phyloP scores from a whole-genome alignment of 768 basidiomycete genomes.

The Sarcodon aspratus region DNA sequence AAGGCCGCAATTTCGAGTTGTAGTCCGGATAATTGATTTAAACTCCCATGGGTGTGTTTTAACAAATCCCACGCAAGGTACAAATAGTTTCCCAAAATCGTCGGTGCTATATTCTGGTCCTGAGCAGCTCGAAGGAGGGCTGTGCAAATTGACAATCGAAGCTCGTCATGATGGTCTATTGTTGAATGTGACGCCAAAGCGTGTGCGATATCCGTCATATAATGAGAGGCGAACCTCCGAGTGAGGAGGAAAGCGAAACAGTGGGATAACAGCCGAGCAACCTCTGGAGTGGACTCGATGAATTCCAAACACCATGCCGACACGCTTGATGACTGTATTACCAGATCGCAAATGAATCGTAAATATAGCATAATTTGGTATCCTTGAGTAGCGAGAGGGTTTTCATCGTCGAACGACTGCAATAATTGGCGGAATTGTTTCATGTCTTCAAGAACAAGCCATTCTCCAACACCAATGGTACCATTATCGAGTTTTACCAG shows the following conservation, averaged over 20 bases:
- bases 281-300: slow-evolving; percentile 31
- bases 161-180: slow-evolving; percentile 12
- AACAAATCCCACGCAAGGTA: background rate
- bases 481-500: slow-evolving; percentile 48
- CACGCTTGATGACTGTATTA: slow-evolving; percentile 24
- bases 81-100: background rate
- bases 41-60: background rate
- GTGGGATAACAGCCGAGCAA: slow-evolving; percentile 26
- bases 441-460: slow-evolving; percentile 57
- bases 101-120: slow-evolving; percentile 6
- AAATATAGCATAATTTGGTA: slow-evolving; percentile 40
- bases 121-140: slow-evolving; percentile 14
- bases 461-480: slow-evolving; percentile 48
- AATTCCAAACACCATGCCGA: slow-evolving; percentile 32
- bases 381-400: slow-evolving; percentile 26
- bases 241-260: slow-evolving; percentile 38
- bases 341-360: slow-evolving; percentile 35
- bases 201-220: slow-evolving; percentile 31
- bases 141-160: slow-evolving; percentile 24
- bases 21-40: too few species aligned
- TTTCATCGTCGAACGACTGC: slow-evolving; percentile 20
- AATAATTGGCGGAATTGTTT: slow-evolving; percentile 34
- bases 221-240: slow-evolving; percentile 30
- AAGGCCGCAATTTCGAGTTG: background rate
- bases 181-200: slow-evolving; percentile 14